Percentiles rank a stretch among this genome's conserved stretches.
These are phyloP conservation scores for Lecanoromycetidae sp. DNA, from an alignment of 2,329 filamentous ascomycete genomes.

Conservation along the genomic window DNA sequence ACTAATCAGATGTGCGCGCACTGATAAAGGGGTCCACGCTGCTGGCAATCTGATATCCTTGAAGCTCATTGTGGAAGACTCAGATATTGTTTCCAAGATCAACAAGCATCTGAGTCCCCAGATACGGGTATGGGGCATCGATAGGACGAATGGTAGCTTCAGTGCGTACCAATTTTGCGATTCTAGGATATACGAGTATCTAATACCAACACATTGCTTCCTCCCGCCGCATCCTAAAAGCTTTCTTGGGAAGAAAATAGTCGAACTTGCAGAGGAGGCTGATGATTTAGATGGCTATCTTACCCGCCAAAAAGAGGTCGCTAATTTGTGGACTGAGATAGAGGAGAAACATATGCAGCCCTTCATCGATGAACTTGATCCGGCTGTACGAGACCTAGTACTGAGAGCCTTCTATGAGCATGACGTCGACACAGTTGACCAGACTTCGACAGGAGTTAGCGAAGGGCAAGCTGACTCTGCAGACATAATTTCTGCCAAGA, in stretches of 20 bases:
- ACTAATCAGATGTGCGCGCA: slow-evolving; percentile 83
- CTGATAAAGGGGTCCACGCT: slow-evolving; percentile 94
- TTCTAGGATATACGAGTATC: slow-evolving; percentile 92
- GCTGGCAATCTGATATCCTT: slow-evolving; percentile 90
- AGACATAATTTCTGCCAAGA: neutral
- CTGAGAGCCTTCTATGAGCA: slow-evolving; percentile 20
- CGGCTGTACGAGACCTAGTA: slow-evolving; percentile 30
- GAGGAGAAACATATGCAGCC: slow-evolving; percentile 72
- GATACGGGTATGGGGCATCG: slow-evolving; percentile 90
- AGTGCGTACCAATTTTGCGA: slow-evolving; percentile 93
- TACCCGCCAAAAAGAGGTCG: slow-evolving; percentile 62
- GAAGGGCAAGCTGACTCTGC: neutral
- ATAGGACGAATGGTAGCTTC: slow-evolving; percentile 79
- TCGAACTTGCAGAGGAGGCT: slow-evolving; percentile 62
- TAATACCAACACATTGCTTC: slow-evolving; percentile 87
- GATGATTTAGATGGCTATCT: slow-evolving; percentile 58
- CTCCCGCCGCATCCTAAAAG: slow-evolving; percentile 84
- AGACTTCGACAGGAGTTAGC: neutral
- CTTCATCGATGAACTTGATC: slow-evolving; percentile 38
- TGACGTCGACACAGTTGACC: neutral
- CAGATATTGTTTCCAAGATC: slow-evolving; percentile 78
- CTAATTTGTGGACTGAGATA: slow-evolving; percentile 68
- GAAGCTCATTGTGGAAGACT: slow-evolving; percentile 90
- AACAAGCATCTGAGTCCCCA: slow-evolving; percentile 74
- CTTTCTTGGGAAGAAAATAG: slow-evolving; percentile 70